A percentile compares a stretch with the other conserved stretches of the same genome.
These are phyloP conservation scores for Castanospermum australe DNA, from an alignment of 306 rosid species.

Conservation along the genomic window DNA sequence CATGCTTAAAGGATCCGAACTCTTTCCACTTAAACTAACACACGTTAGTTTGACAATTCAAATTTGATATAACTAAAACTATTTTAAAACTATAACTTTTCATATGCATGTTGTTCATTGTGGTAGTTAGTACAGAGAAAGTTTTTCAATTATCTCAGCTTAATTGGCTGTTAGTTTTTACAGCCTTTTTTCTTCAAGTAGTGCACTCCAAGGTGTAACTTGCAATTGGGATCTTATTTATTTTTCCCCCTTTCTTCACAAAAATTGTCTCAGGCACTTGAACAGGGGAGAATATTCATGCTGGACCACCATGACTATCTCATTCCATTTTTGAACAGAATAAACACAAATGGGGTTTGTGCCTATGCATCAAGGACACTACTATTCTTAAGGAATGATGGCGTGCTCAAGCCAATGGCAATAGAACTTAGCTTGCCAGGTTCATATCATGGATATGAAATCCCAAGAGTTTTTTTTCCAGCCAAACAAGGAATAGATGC, in stretches of 20 bases:
- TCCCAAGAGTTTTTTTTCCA: conserved; percentile 45
- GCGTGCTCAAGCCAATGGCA: conserved; percentile 60
- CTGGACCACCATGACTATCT: conserved; percentile 75
- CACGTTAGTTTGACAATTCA: too few relatives aligned
- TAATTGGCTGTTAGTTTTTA: too few relatives aligned
- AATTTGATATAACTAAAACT: too few relatives aligned
- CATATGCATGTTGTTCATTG: neutral
- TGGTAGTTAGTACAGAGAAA: neutral
- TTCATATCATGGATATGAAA: conserved; percentile 16
- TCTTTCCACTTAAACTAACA: too few relatives aligned
- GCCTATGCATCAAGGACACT: conserved; percentile 74
- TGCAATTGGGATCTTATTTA: neutral
- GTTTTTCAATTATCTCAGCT: neutral
- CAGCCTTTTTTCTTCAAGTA: neutral
- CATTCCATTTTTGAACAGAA: conserved; percentile 57
- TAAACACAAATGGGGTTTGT: conserved; percentile 44
- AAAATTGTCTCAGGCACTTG: conserved; percentile 56
- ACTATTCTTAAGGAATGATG: conserved; percentile 60
- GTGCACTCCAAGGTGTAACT: neutral
- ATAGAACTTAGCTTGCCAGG: conserved; percentile 72
- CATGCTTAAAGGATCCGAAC: too few relatives aligned
- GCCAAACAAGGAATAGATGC: conserved; percentile 56
- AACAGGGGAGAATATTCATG: conserved; percentile 48
- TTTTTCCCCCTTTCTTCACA: neutral
- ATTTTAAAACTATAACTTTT: too few relatives aligned